Evolutionary conservation across 345 rosid genomes (phyloP).

Genomic region (Salix brachista): DNA sequence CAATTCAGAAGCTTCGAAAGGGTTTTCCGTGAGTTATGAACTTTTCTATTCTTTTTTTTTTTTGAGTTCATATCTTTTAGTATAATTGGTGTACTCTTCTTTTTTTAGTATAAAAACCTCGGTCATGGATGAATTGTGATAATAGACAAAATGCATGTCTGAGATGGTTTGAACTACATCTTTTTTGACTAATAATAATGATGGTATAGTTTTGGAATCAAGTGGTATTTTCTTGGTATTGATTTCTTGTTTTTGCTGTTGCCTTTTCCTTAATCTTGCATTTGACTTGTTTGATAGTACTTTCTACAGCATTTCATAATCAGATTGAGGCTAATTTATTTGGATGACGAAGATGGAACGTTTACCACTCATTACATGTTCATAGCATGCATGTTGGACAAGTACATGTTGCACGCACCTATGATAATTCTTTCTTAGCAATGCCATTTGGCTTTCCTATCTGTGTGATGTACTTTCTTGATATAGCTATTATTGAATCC

Average conservation of each 20-base stretch:
- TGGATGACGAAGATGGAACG: not conserved
- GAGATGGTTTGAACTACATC: constrained; percentile 17
- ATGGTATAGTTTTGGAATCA: not conserved
- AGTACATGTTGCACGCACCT: not conserved
- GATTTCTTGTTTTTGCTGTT: not conserved
- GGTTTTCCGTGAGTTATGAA: constrained; percentile 24
- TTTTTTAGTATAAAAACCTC: not conserved
- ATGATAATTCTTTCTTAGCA: not conserved
- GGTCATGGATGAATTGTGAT: constrained; percentile 17
- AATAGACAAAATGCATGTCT: constrained; percentile 18
- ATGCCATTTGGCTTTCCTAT: not conserved
- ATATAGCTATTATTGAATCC: not conserved
- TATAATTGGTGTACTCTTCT: constrained; percentile 4
- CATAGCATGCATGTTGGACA: not conserved
- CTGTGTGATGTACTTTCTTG: not conserved
- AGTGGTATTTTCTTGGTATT: not conserved
- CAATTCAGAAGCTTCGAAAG: constrained; percentile 31
- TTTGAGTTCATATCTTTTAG: not conserved
- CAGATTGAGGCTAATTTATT: not conserved
- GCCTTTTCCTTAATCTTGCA: not conserved
- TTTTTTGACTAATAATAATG: constrained; percentile 9
- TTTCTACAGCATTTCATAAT: not conserved
- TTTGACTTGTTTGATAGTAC: not conserved
- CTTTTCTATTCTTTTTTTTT: not conserved
- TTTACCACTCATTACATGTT: not conserved